Evolutionary conservation across 371 early-diverging fungal species (phyloP), one percentile per base, ranked within the genome.

Genomic region (Mitosporidium daphniae): DNA sequence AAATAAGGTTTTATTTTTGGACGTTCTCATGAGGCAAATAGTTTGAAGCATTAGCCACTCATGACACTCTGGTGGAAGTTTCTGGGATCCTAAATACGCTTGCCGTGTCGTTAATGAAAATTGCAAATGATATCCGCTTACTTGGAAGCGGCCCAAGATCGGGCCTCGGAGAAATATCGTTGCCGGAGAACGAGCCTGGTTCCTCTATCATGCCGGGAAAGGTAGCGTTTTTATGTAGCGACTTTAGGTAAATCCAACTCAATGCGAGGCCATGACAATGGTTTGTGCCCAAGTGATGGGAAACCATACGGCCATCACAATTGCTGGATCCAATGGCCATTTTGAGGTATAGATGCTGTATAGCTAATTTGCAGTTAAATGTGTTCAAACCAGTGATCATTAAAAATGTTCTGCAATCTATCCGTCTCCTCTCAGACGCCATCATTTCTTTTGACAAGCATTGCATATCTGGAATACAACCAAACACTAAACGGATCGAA

Each of bases 231-330:
- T 35, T 8, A 4, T 6, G 10, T 9, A 31, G 28, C 31, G 15
- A 9, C n/a, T 14, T 15, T 6, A 38, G 39, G 45, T 71, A 28
- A 84, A 84, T 43, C 82, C 86, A 22, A 84, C 86, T 14, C 82
- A 82, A 44, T 77, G 77, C 47, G 86, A 84, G 47, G 77, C 86
- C 21, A 54, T 84, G 59, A 84, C 84, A 14, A 84, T 84, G 86
- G 71, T 80, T 14, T 77, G 78, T 44, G 62, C 80, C 21, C 86
- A 84, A 41, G 73, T 80, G 22, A 70, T 84, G 53, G 86, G 86
- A 25, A 84, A 84, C 59, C 53, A 78, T 44, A 61, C 66, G 6
- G 57, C 84, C 16, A 57, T 80, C 27, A 47, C 72, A 8, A 35
- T 84, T 26, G 68, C 69, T 26, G 86, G 86, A 3, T 53, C 66